phyloP scores from a whole-genome alignment of 306 rosid species.

The Erythrophleum fordii region DNA sequence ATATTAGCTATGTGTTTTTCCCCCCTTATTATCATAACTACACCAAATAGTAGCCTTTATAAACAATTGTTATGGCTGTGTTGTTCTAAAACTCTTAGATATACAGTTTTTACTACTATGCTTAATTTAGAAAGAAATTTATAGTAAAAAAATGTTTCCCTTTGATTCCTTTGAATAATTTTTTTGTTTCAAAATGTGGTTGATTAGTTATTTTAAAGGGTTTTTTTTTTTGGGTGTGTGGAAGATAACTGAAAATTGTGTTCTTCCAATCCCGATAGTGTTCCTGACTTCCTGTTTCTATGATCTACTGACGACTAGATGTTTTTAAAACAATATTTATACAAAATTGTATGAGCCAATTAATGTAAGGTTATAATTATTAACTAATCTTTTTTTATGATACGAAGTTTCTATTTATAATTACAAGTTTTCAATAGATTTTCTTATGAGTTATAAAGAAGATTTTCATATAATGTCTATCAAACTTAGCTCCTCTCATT shows the following conservation, averaged over 20 bases:
- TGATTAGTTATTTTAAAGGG: background rate
- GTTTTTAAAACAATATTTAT: background rate
- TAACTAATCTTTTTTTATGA: background rate
- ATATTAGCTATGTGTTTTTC: background rate
- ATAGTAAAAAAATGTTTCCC: background rate
- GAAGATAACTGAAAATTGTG: background rate
- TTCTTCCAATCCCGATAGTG: background rate
- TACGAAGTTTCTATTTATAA: background rate
- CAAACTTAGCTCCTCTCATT: background rate
- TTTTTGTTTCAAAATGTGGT: constrained; percentile 35
- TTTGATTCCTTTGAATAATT: background rate
- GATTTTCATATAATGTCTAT: background rate
- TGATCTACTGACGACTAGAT: background rate
- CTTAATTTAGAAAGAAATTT: background rate
- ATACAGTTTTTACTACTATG: background rate
- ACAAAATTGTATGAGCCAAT: background rate
- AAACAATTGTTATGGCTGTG: background rate
- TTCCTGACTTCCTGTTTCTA: background rate
- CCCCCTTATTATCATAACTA: background rate
- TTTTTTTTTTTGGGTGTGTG: background rate
- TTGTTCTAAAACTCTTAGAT: background rate
- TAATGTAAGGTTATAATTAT: background rate
- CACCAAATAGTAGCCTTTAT: background rate
- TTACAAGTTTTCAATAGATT: background rate
- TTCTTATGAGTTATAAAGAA: background rate